phyloP scores from a whole-genome alignment of 306 rosid genomes.

The Prunus salicina region DNA sequence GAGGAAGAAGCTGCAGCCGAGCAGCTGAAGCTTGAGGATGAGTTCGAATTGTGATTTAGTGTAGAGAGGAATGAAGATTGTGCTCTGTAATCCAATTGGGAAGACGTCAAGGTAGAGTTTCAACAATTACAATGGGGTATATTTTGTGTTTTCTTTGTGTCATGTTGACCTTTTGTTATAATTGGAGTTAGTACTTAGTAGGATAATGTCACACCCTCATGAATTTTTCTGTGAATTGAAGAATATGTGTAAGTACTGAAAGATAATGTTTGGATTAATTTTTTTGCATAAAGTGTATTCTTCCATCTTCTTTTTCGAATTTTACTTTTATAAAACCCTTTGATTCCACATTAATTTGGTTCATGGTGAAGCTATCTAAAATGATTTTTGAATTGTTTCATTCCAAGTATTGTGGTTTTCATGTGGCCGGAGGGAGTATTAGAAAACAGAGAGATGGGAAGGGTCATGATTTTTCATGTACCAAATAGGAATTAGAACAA shows the following conservation, averaged over 20 bases:
- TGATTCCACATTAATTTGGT: background rate
- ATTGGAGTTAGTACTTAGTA: conserved; percentile 13
- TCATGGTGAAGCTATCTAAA: background rate
- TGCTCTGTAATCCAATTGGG: conserved; percentile 21
- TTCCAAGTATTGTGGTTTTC: background rate
- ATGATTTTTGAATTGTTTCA: background rate
- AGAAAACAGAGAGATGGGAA: background rate
- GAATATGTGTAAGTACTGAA: conserved; percentile 30
- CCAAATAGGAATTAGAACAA: background rate
- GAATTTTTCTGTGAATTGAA: conserved; percentile 20
- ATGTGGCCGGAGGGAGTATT: background rate
- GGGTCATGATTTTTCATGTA: no score
- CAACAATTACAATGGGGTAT: conserved; percentile 31
- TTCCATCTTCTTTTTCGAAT: background rate
- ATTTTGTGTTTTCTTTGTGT: conserved; percentile 35
- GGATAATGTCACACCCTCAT: conserved; percentile 20
- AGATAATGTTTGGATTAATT: conserved; percentile 29
- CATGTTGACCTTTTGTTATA: conserved; percentile 22
- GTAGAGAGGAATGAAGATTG: conserved; percentile 22
- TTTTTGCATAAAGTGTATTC: conserved; percentile 1
- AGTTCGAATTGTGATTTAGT: conserved; percentile 72
- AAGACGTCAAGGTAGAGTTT: conserved; percentile 40
- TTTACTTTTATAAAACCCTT: background rate
- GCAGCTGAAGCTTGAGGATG: conserved; percentile 91
- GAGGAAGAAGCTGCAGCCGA: conserved; percentile 97